Base-by-base conservation (phyloP, 2,329 filamentous ascomycete species). In the Ophiostoma sp. region DNA sequence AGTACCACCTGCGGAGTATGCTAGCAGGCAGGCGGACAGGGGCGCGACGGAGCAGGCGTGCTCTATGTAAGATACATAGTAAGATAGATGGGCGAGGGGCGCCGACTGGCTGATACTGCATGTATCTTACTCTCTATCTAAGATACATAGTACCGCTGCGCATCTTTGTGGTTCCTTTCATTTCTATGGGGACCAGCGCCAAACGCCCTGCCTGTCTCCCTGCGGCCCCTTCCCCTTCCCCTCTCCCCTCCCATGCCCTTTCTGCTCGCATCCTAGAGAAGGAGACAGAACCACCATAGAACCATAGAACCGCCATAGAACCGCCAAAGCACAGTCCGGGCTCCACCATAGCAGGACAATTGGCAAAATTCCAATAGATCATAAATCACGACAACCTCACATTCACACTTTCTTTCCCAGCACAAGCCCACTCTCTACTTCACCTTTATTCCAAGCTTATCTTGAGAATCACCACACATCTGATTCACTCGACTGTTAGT, bases 91-190 rank as follows among this genome's bases (percentile, higher is more conserved):
- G 7, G 62, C n/a, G 41, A 20, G 23, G 39, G 36, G 41, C 36
- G 44, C 44, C 44, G 44, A 48, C 44, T 48, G 44, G 44, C 44
- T 39, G 36, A 39, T 31, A 31, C 27, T n/a, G n/a, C n/a, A n/a
- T n/a, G n/a, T n/a, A n/a, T n/a, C n/a, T n/a, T n/a, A n/a, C 27
- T 31, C 36, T 39, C 36, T 39, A 39, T 39, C 5, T 11, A 39
- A 39, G n/a, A n/a, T n/a, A n/a, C n/a, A n/a, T n/a, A 44, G 36
- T 36, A 57, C 44, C 23, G 52, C 68, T 62, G 44, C 31, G 72
- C 72, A 74, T 76, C 75, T 74, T 74, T 74, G 65, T 67, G 75
- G 67, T 76, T 76, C 75, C 73, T 72, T 70, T 70, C 74, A 70
- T 72, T 76, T 76, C 67, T 52, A 35, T 23, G n/a, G 31, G 15